Percentiles rank a stretch among this genome's conserved stretches.
Conservation (phyloP, 1,139 yeast species). For the Yamadazyma sp. region DNA sequence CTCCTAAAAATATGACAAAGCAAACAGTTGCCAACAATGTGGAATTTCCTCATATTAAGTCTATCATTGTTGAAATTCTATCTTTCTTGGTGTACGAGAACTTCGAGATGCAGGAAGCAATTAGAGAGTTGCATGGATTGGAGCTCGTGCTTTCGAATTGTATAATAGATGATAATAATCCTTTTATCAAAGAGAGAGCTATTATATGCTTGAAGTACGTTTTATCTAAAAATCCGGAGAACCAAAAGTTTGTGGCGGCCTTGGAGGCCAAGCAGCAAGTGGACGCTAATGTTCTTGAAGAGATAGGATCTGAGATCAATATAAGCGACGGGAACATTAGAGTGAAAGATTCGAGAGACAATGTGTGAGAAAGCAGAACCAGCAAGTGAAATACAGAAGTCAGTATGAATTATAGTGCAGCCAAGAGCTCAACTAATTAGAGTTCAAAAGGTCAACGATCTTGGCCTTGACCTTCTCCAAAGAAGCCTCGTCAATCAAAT, state of each 20-base stretch:
- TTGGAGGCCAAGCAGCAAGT: conserved; percentile 38
- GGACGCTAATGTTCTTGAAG: conserved; percentile 35
- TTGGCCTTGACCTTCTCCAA: conserved; percentile 70
- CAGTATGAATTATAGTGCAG: too few relatives aligned
- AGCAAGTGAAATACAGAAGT: too few relatives aligned
- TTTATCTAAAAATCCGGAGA: conserved; percentile 58
- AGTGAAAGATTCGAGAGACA: too few relatives aligned
- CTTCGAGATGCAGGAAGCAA: conserved; percentile 59
- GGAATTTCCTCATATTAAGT: conserved; percentile 61
- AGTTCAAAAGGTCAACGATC: conserved; percentile 66
- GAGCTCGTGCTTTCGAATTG: conserved; percentile 77
- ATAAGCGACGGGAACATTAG: conserved; percentile 37
- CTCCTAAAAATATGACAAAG: conserved; percentile 30
- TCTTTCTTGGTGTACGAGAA: conserved; percentile 55
- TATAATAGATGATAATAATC: conserved; percentile 83
- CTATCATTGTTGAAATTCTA: conserved; percentile 59
- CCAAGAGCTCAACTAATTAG: too few relatives aligned
- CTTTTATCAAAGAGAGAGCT: conserved; percentile 82
- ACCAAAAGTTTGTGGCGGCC: conserved; percentile 71
- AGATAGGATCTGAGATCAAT: conserved; percentile 41
- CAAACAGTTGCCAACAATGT: conserved; percentile 31
- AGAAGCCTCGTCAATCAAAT: conserved; percentile 71
- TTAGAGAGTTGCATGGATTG: conserved; percentile 67
- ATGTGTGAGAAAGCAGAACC: too few relatives aligned
- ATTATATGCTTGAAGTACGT: conserved; percentile 74